phyloP scores from a whole-genome alignment of 176 grass and related monocot genomes.

The Triticum turgidum region DNA sequence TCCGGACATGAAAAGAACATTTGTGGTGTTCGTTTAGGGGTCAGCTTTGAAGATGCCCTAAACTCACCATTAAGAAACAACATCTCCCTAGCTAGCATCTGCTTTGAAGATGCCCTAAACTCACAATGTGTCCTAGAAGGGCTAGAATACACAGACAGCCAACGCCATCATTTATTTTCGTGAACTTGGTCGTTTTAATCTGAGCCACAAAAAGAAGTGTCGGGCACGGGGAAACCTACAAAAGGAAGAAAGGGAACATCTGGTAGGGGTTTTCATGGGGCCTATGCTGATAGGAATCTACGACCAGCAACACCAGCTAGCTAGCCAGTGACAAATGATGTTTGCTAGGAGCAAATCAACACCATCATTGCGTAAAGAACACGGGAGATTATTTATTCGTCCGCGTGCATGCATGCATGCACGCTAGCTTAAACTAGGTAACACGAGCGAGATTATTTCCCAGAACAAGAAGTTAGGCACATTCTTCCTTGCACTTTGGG shows the following conservation, averaged over 20 bases:
- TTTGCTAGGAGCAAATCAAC: slow-evolving; percentile 40
- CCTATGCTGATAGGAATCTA: slow-evolving; percentile 18
- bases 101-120: background rate
- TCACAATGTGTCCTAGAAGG: background rate
- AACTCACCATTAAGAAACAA: too few species aligned
- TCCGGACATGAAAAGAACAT: too few species aligned
- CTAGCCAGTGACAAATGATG: slow-evolving; percentile 15
- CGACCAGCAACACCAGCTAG: background rate
- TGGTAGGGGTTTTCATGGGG: slow-evolving; percentile 33
- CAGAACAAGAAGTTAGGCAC: slow-evolving; percentile 46
- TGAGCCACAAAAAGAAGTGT: slow-evolving; percentile 22
- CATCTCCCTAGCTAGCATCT: background rate
- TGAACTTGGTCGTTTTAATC: slow-evolving; percentile 16
- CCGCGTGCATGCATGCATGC: background rate
- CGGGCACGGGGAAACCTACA: slow-evolving; percentile 38
- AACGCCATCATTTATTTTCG: slow-evolving; percentile 2
- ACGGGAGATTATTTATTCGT: slow-evolving; percentile 1
- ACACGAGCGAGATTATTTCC: slow-evolving; percentile 13
- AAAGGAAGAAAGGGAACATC: slow-evolving; percentile 16
- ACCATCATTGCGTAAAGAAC: slow-evolving; percentile 38
- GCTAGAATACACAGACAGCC: background rate
- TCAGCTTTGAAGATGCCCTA: too few species aligned
- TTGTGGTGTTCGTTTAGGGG: too few species aligned
- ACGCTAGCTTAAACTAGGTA: slow-evolving; percentile 35
- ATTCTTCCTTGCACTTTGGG: slow-evolving; percentile 37